Percentiles rank a stretch among this genome's conserved stretches.
Evolutionary conservation across 306 rosid species (phyloP).

Genomic region (Casuarina equisetifolia): DNA sequence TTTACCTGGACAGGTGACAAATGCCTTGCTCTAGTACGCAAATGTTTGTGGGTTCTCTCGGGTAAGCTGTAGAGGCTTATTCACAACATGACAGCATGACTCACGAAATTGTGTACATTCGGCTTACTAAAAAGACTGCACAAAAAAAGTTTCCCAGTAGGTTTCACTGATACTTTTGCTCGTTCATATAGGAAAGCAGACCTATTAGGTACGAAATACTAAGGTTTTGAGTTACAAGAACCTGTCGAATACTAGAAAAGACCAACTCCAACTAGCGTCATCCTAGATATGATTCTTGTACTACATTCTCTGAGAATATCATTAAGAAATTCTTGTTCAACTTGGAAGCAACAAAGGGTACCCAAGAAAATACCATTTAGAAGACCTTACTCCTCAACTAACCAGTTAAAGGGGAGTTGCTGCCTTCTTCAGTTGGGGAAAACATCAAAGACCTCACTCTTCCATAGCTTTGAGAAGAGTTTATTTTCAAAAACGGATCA

Average conservation of each 20-base stretch:
- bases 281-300: neutral
- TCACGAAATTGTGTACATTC: neutral
- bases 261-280: neutral
- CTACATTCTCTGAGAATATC: neutral
- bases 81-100: neutral
- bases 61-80: neutral
- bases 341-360: neutral
- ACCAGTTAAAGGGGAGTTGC: neutral
- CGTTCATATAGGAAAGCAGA: neutral
- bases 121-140: neutral
- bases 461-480: neutral
- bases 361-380: constrained; percentile 7
- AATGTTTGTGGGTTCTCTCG: neutral
- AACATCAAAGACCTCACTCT: neutral
- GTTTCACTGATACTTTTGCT: neutral
- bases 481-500: constrained; percentile 5
- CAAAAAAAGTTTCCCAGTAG: neutral
- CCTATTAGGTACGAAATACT: neutral
- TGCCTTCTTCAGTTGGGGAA: constrained; percentile 1
- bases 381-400: neutral
- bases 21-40: neutral
- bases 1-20: neutral
- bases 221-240: neutral
- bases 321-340: neutral
- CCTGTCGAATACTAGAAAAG: neutral